Evolutionary conservation across 305 asterid genomes (phyloP).

Genomic region (Solanum hybrid): DNA sequence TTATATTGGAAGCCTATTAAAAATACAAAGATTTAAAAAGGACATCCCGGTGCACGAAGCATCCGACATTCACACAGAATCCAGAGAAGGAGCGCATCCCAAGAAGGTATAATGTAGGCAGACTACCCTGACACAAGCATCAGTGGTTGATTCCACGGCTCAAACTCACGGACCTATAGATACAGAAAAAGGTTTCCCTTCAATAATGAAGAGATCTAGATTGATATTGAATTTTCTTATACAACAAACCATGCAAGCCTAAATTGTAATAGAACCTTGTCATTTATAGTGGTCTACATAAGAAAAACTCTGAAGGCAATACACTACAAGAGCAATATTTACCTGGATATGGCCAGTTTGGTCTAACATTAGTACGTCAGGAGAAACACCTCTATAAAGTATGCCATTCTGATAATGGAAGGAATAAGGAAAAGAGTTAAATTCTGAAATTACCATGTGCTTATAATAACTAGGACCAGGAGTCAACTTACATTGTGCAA

Average conservation of each 20-base stretch:
- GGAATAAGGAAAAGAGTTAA: conserved; percentile 4
- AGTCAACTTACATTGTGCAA: conserved; percentile 62
- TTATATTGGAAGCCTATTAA: neutral
- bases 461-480: conserved; percentile 10
- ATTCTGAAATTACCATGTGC: conserved; percentile 2
- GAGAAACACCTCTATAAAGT: conserved; percentile 83
- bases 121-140: neutral
- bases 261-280: neutral
- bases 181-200: neutral
- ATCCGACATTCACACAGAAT: neutral
- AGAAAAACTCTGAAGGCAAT: conserved; percentile 11
- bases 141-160: neutral
- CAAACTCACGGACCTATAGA: neutral
- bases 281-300: neutral
- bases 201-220: neutral
- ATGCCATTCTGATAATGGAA: conserved; percentile 49
- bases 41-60: neutral
- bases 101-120: neutral
- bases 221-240: neutral
- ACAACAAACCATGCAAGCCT: neutral
- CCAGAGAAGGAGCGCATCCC: neutral
- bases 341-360: conserved; percentile 83
- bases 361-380: conserved; percentile 68
- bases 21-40: neutral
- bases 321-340: conserved; percentile 11